phyloP scores from a whole-genome alignment of 495 filamentous ascomycete species.

The Massariosphaeria phaeospora region DNA sequence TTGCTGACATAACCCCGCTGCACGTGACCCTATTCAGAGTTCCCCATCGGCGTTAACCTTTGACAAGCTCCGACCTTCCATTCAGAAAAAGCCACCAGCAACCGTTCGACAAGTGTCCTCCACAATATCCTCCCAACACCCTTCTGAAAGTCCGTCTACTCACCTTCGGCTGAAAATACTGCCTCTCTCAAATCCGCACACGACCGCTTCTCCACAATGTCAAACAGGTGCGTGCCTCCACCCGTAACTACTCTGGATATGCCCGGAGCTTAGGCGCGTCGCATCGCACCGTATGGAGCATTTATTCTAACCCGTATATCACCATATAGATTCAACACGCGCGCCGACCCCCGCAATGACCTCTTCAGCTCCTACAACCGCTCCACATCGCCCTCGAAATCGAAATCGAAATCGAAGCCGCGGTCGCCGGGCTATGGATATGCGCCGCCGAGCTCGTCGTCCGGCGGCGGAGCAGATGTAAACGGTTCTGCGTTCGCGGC shows the following conservation, averaged over 20 bases:
- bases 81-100: not conserved
- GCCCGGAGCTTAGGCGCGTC: too few relatives aligned
- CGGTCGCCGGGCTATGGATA: slow-evolving; percentile 42
- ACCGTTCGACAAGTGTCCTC: slow-evolving; percentile 4
- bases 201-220: not conserved
- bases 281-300: too few relatives aligned
- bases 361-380: slow-evolving; percentile 76
- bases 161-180: too few relatives aligned
- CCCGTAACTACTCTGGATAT: too few relatives aligned
- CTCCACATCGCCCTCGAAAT: slow-evolving; percentile 30
- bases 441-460: slow-evolving; percentile 46
- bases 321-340: slow-evolving; percentile 14
- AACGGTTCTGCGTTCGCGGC: slow-evolving; percentile 34
- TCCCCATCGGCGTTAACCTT: not conserved
- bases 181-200: too few relatives aligned
- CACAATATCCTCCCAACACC: not conserved
- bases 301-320: too few relatives aligned
- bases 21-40: too few relatives aligned
- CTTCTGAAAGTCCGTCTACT: not conserved
- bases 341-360: slow-evolving; percentile 53
- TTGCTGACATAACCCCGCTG: too few relatives aligned
- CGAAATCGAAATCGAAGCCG: slow-evolving; percentile 17
- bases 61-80: not conserved
- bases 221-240: slow-evolving; percentile 1
- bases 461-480: slow-evolving; percentile 38